Percentiles rank a stretch among this genome's conserved stretches.
phyloP scores from a whole-genome alignment of 306 rosid genomes.

The Malus fusca region DNA sequence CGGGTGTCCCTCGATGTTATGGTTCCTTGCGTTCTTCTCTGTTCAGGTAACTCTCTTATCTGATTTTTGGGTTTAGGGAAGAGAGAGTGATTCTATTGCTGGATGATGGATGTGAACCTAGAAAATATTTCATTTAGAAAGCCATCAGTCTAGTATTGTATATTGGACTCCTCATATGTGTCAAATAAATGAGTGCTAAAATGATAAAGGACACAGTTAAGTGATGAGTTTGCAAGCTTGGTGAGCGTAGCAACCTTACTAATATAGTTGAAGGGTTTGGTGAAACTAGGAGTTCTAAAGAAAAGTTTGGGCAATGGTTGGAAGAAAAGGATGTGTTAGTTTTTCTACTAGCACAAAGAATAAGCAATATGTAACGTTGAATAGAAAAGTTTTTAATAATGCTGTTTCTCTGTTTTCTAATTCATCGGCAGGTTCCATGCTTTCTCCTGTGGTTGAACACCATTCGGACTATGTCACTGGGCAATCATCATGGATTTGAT shows the following conservation, averaged over 20 bases:
- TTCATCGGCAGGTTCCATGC: slow-evolving; percentile 68
- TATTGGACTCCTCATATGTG: background rate
- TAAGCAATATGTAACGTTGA: background rate
- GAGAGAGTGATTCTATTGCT: background rate
- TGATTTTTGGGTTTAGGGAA: background rate
- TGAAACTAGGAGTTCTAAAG: background rate
- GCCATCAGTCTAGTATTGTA: background rate
- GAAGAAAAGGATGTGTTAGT: background rate
- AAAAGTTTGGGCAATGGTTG: background rate
- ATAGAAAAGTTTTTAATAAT: slow-evolving; percentile 7
- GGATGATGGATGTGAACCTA: background rate
- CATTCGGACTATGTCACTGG: slow-evolving; percentile 80
- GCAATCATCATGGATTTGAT: slow-evolving; percentile 75
- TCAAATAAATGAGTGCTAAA: background rate
- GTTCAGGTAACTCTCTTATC: slow-evolving; percentile 47
- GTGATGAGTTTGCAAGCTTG: background rate
- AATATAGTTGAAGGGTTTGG: background rate
- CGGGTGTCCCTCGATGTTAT: slow-evolving; percentile 74
- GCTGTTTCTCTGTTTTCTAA: slow-evolving; percentile 8
- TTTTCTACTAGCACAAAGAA: background rate
- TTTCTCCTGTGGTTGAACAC: slow-evolving; percentile 76
- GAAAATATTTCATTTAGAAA: background rate
- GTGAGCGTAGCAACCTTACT: background rate
- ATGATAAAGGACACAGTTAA: background rate
- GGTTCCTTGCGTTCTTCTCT: slow-evolving; percentile 46